Percentiles rank a stretch among this genome's conserved stretches.
phyloP scores from a whole-genome alignment of 2,329 filamentous ascomycete genomes.

The Lachnellula cervina region DNA sequence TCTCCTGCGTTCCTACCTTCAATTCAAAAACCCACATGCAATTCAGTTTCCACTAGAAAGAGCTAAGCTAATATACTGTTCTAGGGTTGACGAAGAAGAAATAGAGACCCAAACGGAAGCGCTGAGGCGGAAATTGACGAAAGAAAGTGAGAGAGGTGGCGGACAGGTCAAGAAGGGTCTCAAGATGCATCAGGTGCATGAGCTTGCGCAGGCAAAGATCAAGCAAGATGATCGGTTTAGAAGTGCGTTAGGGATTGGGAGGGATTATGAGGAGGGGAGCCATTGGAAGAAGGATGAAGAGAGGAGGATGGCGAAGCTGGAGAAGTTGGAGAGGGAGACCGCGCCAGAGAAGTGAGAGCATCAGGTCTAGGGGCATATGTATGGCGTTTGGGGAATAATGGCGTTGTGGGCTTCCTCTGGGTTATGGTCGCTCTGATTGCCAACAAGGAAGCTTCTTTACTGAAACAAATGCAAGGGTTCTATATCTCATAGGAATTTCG shows the following conservation, averaged over 20 bases:
- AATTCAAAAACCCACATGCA: no score
- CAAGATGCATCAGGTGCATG: conserved; percentile 93
- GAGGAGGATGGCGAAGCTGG: conserved; percentile 44
- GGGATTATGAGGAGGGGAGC: conserved; percentile 78
- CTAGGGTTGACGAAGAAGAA: conserved; percentile 77
- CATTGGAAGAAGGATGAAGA: conserved; percentile 86
- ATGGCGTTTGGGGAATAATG: not conserved
- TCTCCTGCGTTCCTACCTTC: conserved; percentile 3
- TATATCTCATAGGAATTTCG: no score
- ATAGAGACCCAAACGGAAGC: conserved; percentile 73
- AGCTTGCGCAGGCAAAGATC: conserved; percentile 92
- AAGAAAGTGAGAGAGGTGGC: conserved; percentile 35
- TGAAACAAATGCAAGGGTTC: no score
- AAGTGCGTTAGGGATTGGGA: conserved; percentile 79
- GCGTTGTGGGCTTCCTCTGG: no score
- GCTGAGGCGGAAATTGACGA: conserved; percentile 58
- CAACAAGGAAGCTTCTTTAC: no score
- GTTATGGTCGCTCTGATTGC: no score
- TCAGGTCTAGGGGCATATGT: not conserved
- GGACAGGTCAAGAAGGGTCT: conserved; percentile 50
- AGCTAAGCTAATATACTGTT: conserved; percentile 6
- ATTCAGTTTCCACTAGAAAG: no score
- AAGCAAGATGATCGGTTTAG: conserved; percentile 87
- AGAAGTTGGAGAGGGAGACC: conserved; percentile 29
- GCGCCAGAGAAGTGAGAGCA: conserved; percentile 8